These are phyloP conservation scores for Neurospora sp. DNA, from an alignment of 495 filamentous ascomycete genomes.

Conservation along the genomic window DNA sequence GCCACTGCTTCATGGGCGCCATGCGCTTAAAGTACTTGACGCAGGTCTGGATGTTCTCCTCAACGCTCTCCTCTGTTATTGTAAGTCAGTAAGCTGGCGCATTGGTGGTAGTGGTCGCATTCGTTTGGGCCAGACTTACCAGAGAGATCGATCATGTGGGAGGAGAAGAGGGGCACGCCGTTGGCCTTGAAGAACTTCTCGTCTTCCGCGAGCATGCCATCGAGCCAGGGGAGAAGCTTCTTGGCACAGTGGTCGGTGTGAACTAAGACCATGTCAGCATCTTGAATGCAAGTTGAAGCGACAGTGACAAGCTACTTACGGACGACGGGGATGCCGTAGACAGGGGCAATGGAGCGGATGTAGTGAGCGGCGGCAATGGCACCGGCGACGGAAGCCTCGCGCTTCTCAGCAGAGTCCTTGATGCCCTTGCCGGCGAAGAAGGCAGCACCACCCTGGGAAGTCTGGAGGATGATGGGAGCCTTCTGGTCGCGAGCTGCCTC, in stretches of 20 bases:
- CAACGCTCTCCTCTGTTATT: slow-evolving; percentile 66
- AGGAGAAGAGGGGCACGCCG: slow-evolving; percentile 86
- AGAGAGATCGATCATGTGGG: slow-evolving; percentile 91
- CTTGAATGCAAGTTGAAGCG: background rate
- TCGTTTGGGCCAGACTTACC: background rate
- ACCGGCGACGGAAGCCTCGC: slow-evolving; percentile 80
- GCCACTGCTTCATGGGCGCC: slow-evolving; percentile 93
- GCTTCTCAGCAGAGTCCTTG: slow-evolving; percentile 58
- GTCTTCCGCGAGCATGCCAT: slow-evolving; percentile 87
- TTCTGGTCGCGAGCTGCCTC: slow-evolving; percentile 89
- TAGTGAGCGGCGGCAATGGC: slow-evolving; percentile 84
- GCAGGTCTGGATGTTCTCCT: slow-evolving; percentile 85
- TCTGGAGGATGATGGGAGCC: slow-evolving; percentile 80
- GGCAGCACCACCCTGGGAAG: slow-evolving; percentile 87
- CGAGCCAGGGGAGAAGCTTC: slow-evolving; percentile 88
- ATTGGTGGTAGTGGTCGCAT: background rate
- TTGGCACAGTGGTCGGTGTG: slow-evolving; percentile 71
- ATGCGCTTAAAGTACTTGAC: slow-evolving; percentile 83
- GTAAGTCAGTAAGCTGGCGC: background rate
- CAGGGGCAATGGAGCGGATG: slow-evolving; percentile 77
- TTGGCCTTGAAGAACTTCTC: slow-evolving; percentile 88
- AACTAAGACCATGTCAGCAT: slow-evolving; percentile 5
- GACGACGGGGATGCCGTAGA: slow-evolving; percentile 84
- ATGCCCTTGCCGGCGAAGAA: slow-evolving; percentile 95
- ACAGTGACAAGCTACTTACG: slow-evolving; percentile 54